Conservation (phyloP, 805 yeast genomes). For the Saccharomycopsis babjevae region DNA sequence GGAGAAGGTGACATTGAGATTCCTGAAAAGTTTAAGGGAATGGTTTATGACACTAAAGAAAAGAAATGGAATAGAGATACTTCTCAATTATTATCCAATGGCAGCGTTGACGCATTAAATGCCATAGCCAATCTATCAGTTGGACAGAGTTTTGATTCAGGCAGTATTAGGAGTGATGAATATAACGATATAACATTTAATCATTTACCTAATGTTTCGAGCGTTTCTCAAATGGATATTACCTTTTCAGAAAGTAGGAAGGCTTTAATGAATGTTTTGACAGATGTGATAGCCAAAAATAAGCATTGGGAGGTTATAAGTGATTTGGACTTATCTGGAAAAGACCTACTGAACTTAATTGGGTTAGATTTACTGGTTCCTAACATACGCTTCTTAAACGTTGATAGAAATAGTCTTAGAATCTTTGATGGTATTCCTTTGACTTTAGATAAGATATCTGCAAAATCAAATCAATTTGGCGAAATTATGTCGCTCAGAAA, state of each 20-base stretch:
- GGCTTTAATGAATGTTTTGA: constrained; percentile 32
- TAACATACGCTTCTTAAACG: constrained; percentile 26
- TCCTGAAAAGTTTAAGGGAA: constrained; percentile 12
- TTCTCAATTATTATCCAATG: neutral
- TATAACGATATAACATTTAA: constrained; percentile 14
- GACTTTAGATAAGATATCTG: constrained; percentile 25
- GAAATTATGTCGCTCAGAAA: constrained; percentile 22
- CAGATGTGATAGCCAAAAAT: constrained; percentile 28
- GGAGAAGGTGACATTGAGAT: constrained; percentile 17
- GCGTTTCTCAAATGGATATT: constrained; percentile 33
- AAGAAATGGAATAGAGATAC: constrained; percentile 12
- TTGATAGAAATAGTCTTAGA: constrained; percentile 31
- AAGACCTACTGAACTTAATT: constrained; percentile 29
- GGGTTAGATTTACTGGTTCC: constrained; percentile 36
- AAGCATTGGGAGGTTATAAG: constrained; percentile 33
- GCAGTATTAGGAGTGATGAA: neutral
- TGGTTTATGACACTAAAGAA: constrained; percentile 17
- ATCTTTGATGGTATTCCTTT: constrained; percentile 33
- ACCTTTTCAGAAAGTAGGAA: constrained; percentile 37
- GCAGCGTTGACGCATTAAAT: constrained; percentile 14
- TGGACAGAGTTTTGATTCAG: neutral
- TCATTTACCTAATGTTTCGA: constrained; percentile 27
- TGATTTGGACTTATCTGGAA: constrained; percentile 27
- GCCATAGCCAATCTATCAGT: constrained; percentile 16
- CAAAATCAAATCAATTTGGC: constrained; percentile 28